Percentiles rank a stretch among this genome's conserved stretches.
Evolutionary conservation across 768 basidiomycete genomes (phyloP).

Genomic region (Holtermannia corniformis): DNA sequence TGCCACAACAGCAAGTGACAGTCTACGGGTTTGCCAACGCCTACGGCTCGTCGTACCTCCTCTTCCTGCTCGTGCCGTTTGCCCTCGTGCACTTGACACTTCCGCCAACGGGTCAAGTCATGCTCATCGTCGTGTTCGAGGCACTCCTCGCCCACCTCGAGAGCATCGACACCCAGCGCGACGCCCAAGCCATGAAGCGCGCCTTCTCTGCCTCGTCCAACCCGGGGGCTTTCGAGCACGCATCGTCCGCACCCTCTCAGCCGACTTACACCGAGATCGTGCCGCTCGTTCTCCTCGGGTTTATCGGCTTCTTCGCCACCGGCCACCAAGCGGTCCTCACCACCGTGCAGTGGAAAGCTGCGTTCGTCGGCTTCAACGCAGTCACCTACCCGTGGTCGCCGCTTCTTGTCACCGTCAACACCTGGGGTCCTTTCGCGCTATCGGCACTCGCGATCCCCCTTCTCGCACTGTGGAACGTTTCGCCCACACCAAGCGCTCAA

Average conservation of each 20-base stretch:
- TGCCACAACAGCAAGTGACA: conserved; percentile 35
- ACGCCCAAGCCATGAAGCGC: conserved; percentile 45
- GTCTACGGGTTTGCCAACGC: conserved; percentile 83
- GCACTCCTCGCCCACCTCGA: conserved; percentile 71
- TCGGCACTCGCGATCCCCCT: conserved; percentile 60
- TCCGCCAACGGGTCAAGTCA: conserved; percentile 75
- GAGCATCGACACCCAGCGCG: conserved; percentile 68
- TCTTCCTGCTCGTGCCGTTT: conserved; percentile 66
- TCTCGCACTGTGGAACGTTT: conserved; percentile 71
- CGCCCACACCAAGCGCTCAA: conserved; percentile 47
- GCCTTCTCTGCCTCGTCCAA: conserved; percentile 37
- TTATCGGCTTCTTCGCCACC: conserved; percentile 72
- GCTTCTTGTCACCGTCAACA: conserved; percentile 64
- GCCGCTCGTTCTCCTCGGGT: conserved; percentile 64
- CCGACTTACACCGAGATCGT: conserved; percentile 58
- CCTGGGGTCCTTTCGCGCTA: conserved; percentile 62
- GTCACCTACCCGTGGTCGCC: conserved; percentile 66
- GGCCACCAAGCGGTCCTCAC: conserved; percentile 86
- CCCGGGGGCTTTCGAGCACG: conserved; percentile 50
- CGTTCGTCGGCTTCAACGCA: conserved; percentile 66
- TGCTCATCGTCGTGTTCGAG: conserved; percentile 55
- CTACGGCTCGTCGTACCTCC: conserved; percentile 74
- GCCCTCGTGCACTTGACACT: conserved; percentile 53
- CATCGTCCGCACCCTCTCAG: conserved; percentile 29
- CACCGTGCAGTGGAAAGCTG: conserved; percentile 90